Evolutionary conservation across 192 early-diverging fungal species (phyloP), one percentile per base, ranked within the genome.

Genomic region (Thamnidium elegans): DNA sequence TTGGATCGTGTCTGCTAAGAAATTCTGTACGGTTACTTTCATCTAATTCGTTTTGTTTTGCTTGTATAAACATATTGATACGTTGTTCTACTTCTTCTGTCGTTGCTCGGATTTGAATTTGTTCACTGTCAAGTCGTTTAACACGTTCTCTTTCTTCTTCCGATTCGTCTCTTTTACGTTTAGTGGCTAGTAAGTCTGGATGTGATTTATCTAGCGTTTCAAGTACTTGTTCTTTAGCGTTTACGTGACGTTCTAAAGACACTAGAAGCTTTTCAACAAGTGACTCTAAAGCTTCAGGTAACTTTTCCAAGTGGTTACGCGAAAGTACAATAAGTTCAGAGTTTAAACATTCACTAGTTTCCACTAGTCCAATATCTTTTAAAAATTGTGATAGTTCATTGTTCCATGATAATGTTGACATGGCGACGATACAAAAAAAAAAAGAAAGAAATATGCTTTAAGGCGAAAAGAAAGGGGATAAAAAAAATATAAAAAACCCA

Each of bases 21-120:
- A 72, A 76, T 39, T 76, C 74, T 15, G 74, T 65, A 3, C 74
- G 62, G 61, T 76, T 76, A 20, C 74, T 76, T 30, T 70, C 69
- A 43, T 76, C 74, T 32, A 76, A 26, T 30, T 76, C 69, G n/a
- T 63, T 67, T 20, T 68, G 65, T 39, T 76, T 76, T 31, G 63
- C 62, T 46, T 71, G 69, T 34, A 76, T 76, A 51, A 69, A 76
- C 7, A 44, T 69, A 11, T 64, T 43, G 31, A 76, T 71, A 3
- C 74, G 61, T 10, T 76, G 50, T 42, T 68, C 39, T 20, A 76
- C 66, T 26, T 76, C 62, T 13, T 55, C 21, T 58, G 67, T 69
- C 4, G 50, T 72, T n/a, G 66, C 69, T n/a, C 74, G 53, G 7
- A 76, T 64, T 30, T 76, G 74, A 23, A 76, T 65, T 26, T 76